Conservation (phyloP, 306 rosid species). For the Acmispon strigosus region DNA sequence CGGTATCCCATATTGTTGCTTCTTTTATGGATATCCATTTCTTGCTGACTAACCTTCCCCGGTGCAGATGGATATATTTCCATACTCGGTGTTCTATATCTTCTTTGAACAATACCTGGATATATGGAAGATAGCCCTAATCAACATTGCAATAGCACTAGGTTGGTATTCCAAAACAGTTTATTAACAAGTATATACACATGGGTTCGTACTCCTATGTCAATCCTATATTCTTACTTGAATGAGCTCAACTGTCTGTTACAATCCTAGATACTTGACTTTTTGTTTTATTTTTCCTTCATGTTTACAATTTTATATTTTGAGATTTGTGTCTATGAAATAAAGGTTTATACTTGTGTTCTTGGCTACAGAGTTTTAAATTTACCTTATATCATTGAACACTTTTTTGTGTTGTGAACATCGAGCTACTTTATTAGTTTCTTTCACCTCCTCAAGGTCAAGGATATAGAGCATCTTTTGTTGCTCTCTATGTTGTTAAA, state of each 20-base stretch:
- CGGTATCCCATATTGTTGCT: slow-evolving; percentile 1
- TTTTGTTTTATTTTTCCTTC: not conserved
- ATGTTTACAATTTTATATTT: not conserved
- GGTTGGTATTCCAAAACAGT: slow-evolving; percentile 49
- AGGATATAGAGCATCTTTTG: not conserved
- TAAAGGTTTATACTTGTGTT: not conserved
- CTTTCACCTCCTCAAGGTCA: not conserved
- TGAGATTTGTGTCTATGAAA: not conserved
- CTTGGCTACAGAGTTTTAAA: not conserved
- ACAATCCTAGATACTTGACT: not conserved
- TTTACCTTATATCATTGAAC: not conserved
- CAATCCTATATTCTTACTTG: not conserved
- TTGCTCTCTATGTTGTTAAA: slow-evolving; percentile 8
- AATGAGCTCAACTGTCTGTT: slow-evolving; percentile 1
- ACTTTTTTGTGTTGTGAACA: not conserved
- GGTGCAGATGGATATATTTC: slow-evolving; percentile 90
- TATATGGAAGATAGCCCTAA: slow-evolving; percentile 73
- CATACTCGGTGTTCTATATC: slow-evolving; percentile 93
- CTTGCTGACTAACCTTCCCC: slow-evolving; percentile 31
- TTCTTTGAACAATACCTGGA: slow-evolving; percentile 97
- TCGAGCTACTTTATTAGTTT: slow-evolving; percentile 12
- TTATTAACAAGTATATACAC: not conserved
- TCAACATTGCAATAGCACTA: slow-evolving; percentile 68
- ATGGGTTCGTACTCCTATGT: not conserved
- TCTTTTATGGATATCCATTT: slow-evolving; percentile 17